Base-by-base conservation (phyloP, 1,139 yeast species). In the Geotrichum restrictum region DNA sequence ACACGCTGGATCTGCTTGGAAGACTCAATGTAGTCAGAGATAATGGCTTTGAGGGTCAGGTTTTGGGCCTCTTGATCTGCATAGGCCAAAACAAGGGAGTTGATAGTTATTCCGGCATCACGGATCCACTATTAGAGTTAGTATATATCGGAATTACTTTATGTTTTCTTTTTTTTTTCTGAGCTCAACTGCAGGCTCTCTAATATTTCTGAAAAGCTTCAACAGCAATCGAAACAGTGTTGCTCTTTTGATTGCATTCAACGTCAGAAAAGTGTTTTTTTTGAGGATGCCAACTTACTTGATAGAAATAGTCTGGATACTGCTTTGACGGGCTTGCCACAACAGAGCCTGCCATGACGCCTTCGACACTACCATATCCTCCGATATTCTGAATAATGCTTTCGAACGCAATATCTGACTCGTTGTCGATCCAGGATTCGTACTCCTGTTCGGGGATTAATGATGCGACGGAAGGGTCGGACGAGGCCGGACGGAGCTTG, bases 51-150 rank as follows among this genome's bases (percentile, higher is more conserved):
- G 2, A 72, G 60, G 18, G 69, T 66, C 31, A 66, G 63, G 52
- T 70, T 67, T 2, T 61, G 60, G 11, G 62, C 61, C 1, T 55
- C 42, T 29, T 44, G 58, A 55, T 79, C 83, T 44, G 74, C 74
- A 56, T 83, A 71, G 56, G 74, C 73, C 53, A 80, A 77, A 22
- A 84, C 74, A 51, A 91, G 71, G 0, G 94, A 76, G 56, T 81
- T 79, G 49, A 88, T 77, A 1, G 95, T 84, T 49, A 91, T 78
- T 0, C 97, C 96, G 34, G 91, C 82, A 66, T 91, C 98, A 62
- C 98, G 77, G 1, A 81, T 78, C 98, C 98, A 91, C 49, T 51
- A 50, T 19, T 5, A 8, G 8, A 5, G 29, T 5, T 5, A 8
- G 29, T 24, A 5, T 5, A 8, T 24, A 24, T 24, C 29, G 29